Evolutionary conservation across 2,329 filamentous ascomycete species (phyloP).

Genomic region (Fusarium napiforme): DNA sequence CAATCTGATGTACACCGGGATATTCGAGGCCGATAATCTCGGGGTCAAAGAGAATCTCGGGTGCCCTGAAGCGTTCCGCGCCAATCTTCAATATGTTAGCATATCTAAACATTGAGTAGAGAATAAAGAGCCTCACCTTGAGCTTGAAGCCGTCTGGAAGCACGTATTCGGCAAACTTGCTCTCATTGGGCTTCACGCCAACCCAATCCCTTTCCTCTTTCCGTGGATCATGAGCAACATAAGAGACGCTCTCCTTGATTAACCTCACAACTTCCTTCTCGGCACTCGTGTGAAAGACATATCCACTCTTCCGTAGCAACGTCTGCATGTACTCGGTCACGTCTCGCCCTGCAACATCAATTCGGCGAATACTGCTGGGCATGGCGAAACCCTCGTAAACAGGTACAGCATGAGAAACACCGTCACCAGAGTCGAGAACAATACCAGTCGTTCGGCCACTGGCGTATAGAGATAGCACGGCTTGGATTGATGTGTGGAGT

Average conservation of each 20-base stretch:
- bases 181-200: conserved; percentile 78
- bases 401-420: conserved; percentile 95
- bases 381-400: conserved; percentile 99
- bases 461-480: conserved; percentile 93
- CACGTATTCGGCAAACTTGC: conserved; percentile 85
- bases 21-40: conserved; percentile 96
- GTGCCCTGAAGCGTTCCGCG: conserved; percentile 92
- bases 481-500: conserved; percentile 96
- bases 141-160: conserved; percentile 94
- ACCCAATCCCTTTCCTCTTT: conserved; percentile 98
- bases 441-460: conserved; percentile 96
- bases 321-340: conserved; percentile 96
- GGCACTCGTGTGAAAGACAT: conserved; percentile 95
- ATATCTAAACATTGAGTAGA: not conserved
- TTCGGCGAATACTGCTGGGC: conserved; percentile 91
- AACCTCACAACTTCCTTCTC: conserved; percentile 98
- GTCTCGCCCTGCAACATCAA: conserved; percentile 95
- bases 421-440: conserved; percentile 93
- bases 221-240: conserved; percentile 89
- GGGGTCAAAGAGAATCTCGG: conserved; percentile 97
- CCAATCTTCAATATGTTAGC: conserved; percentile 71
- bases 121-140: conserved; percentile 68
- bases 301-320: conserved; percentile 88
- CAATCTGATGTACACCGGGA: conserved; percentile 95
- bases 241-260: conserved; percentile 95